phyloP scores from a whole-genome alignment of 1,284 basidiomycete species.

The Ustilago crameri region DNA sequence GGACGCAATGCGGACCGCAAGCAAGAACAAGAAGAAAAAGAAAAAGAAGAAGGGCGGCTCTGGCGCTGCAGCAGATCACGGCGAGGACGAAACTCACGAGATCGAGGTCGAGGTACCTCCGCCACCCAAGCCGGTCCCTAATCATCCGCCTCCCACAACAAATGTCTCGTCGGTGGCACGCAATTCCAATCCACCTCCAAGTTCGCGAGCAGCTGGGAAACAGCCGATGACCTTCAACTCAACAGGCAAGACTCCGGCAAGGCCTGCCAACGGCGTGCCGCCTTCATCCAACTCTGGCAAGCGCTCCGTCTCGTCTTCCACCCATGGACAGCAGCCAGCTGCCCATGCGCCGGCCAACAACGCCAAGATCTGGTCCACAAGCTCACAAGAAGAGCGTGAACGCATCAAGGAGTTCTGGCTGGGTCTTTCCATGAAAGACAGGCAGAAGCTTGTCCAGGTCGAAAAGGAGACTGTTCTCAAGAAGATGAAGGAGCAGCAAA shows the following conservation, averaged over 20 bases:
- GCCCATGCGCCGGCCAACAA: slow-evolving; percentile 24
- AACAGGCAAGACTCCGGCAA: slow-evolving; percentile 53
- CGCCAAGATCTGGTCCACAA: slow-evolving; percentile 74
- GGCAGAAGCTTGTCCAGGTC: slow-evolving; percentile 88
- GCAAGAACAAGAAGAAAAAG: slow-evolving; percentile 72
- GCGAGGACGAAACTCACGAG: slow-evolving; percentile 64
- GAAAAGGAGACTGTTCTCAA: slow-evolving; percentile 96
- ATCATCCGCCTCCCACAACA: slow-evolving; percentile 63
- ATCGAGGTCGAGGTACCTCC: slow-evolving; percentile 65
- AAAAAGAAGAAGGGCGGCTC: slow-evolving; percentile 69
- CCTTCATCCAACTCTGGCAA: slow-evolving; percentile 70
- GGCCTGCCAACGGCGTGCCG: slow-evolving; percentile 62
- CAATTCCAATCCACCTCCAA: slow-evolving; percentile 69
- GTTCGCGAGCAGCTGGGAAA: slow-evolving; percentile 79
- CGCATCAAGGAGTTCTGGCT: slow-evolving; percentile 98
- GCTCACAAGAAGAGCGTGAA: slow-evolving; percentile 88
- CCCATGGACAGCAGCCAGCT: slow-evolving; percentile 37
- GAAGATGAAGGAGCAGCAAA: slow-evolving; percentile 99
- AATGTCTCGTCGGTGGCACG: slow-evolving; percentile 67
- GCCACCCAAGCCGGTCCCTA: slow-evolving; percentile 62
- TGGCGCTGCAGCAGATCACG: slow-evolving; percentile 66
- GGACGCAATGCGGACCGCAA: slow-evolving; percentile 30
- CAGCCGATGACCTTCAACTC: slow-evolving; percentile 74
- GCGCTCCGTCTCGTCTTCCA: slow-evolving; percentile 70
- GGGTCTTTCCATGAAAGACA: slow-evolving; percentile 84